A percentile compares a stretch with the other conserved stretches of the same genome.
Evolutionary conservation across 139 green algal species (phyloP).

Genomic region (Protoeuglena noctilucae): DNA sequence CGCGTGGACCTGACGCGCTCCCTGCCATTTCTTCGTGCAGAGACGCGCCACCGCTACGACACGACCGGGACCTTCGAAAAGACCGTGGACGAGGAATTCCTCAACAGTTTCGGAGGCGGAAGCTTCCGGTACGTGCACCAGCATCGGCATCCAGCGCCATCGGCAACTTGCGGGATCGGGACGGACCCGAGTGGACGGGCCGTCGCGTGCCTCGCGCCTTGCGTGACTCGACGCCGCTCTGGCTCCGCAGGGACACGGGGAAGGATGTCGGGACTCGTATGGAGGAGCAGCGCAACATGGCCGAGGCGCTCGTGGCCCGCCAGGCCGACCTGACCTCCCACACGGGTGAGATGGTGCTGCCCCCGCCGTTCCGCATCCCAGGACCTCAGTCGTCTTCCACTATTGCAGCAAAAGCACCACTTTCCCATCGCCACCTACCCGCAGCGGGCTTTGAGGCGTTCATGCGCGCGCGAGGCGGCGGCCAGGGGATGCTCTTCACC

Average conservation of each 20-base stretch:
- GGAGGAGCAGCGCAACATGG: slow-evolving; percentile 20
- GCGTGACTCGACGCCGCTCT: too few relatives aligned
- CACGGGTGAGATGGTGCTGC: too few relatives aligned
- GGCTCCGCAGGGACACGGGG: too few relatives aligned
- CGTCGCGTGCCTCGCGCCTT: too few relatives aligned
- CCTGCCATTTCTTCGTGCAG: slow-evolving; percentile 1
- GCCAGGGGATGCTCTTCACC: slow-evolving; percentile 34
- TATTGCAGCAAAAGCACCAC: too few relatives aligned
- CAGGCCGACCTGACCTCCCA: too few relatives aligned
- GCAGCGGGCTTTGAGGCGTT: slow-evolving; percentile 70
- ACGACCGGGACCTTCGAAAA: slow-evolving; percentile 41
- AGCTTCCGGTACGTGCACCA: slow-evolving; percentile 4
- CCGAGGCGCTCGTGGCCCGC: too few relatives aligned
- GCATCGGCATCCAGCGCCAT: neutral
- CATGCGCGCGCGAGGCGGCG: slow-evolving; percentile 46
- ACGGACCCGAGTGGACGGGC: too few relatives aligned
- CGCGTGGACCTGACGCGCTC: too few relatives aligned
- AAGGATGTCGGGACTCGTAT: slow-evolving; percentile 12
- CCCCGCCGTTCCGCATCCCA: slow-evolving; percentile 42
- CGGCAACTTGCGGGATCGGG: slow-evolving; percentile 25
- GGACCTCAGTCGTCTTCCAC: slow-evolving; percentile 10
- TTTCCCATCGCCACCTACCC: neutral
- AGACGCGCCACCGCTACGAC: slow-evolving; percentile 38
- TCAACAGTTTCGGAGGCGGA: slow-evolving; percentile 58
- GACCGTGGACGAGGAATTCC: slow-evolving; percentile 58